Evolutionary conservation across 768 basidiomycete genomes (phyloP).

Genomic region (Termitomyces bulborhizus): DNA sequence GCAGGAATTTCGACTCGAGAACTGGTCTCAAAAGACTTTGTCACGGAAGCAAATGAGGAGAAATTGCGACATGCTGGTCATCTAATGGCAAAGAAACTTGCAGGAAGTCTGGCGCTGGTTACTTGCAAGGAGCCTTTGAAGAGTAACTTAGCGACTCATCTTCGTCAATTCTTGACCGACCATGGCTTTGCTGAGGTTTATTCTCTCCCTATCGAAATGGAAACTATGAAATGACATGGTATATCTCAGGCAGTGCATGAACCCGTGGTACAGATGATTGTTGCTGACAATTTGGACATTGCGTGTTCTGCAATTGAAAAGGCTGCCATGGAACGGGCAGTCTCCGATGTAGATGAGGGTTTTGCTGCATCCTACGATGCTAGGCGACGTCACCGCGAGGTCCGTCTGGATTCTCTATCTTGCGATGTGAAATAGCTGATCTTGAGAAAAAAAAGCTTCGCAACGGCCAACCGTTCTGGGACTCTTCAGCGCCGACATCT

Average conservation of each 20-base stretch:
- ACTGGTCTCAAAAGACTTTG: conserved; percentile 93
- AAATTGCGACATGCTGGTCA: conserved; percentile 90
- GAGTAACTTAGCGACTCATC: conserved; percentile 83
- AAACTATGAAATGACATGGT: background rate
- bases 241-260: conserved; percentile 56
- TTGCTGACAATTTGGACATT: conserved; percentile 87
- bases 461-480: conserved; percentile 81
- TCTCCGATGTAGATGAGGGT: conserved; percentile 88
- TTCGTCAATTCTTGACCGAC: conserved; percentile 77
- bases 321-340: conserved; percentile 94
- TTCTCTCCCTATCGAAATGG: background rate
- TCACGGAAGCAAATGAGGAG: conserved; percentile 85
- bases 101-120: conserved; percentile 92
- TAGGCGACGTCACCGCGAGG: conserved; percentile 84
- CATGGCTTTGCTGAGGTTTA: conserved; percentile 85
- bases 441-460: conserved; percentile 42
- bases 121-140: conserved; percentile 98
- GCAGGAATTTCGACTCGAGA: conserved; percentile 97
- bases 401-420: conserved; percentile 22
- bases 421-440: background rate
- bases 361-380: conserved; percentile 78
- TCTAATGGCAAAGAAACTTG: conserved; percentile 94
- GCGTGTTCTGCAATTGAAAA: conserved; percentile 95
- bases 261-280: conserved; percentile 70
- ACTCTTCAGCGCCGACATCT: conserved; percentile 65